Evolutionary conservation across 345 rosid genomes (phyloP).

Genomic region (Gossypium raimondii): DNA sequence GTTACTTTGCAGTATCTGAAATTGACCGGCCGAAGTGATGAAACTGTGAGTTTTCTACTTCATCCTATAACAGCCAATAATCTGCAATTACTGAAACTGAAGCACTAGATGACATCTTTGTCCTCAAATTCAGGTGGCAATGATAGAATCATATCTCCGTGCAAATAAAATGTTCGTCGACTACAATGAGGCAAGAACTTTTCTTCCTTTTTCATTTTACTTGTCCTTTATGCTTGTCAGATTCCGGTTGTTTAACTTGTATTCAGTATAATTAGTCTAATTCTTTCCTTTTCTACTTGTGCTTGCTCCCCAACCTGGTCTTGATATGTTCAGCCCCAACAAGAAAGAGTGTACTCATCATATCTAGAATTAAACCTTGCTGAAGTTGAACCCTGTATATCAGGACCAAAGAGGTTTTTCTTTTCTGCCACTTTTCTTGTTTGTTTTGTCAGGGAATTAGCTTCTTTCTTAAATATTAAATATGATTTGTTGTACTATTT

Average conservation of each 20-base stretch:
- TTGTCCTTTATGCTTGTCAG: background rate
- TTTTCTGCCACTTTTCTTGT: constrained; percentile 13
- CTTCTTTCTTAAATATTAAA: background rate
- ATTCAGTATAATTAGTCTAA: background rate
- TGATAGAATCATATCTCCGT: constrained; percentile 90
- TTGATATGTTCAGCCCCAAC: constrained; percentile 57
- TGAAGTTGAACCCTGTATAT: constrained; percentile 88
- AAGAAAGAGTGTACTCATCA: constrained; percentile 77
- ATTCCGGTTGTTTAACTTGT: background rate
- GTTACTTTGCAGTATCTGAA: constrained; percentile 89
- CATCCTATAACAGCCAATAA: background rate
- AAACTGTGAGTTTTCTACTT: constrained; percentile 57
- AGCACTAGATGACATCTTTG: constrained; percentile 15
- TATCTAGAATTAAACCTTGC: constrained; percentile 71
- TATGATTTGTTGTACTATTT: background rate
- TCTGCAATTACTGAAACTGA: constrained; percentile 6
- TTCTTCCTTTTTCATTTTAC: constrained; percentile 2
- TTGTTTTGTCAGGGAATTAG: background rate
- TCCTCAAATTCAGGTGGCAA: constrained; percentile 51
- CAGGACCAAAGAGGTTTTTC: constrained; percentile 90
- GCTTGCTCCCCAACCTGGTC: background rate
- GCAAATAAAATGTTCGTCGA: constrained; percentile 98
- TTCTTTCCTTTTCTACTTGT: constrained; percentile 9
- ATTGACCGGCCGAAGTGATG: constrained; percentile 96
- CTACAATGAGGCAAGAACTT: constrained; percentile 64